Percentiles rank a stretch among this genome's conserved stretches.
Evolutionary conservation across 345 rosid species (phyloP).

Genomic region (Streptanthus diversifolius): DNA sequence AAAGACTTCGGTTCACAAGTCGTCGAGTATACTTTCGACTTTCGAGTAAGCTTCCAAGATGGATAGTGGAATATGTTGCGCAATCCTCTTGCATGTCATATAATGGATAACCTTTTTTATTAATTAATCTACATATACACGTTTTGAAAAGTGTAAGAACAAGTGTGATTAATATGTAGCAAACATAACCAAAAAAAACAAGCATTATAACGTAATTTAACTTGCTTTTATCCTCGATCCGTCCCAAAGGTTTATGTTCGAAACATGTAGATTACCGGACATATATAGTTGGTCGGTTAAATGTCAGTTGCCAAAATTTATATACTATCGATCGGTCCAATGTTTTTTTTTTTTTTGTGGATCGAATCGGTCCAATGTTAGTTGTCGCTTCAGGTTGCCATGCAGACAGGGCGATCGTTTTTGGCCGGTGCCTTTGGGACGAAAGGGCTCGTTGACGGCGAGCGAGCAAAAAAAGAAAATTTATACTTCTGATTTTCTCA

Average conservation of each 20-base stretch:
- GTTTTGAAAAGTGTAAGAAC: background rate
- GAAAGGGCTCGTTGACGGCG: background rate
- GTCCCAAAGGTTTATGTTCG: too few relatives aligned
- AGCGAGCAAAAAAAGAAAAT: background rate
- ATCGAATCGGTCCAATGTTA: background rate
- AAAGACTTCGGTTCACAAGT: background rate
- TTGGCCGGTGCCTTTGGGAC: background rate
- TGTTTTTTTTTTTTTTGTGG: too few relatives aligned
- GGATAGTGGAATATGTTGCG: conserved; percentile 24
- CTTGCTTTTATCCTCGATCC: background rate
- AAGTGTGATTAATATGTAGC: background rate
- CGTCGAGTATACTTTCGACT: background rate
- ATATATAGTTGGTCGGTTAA: background rate
- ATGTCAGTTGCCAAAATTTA: background rate
- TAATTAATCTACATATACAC: background rate
- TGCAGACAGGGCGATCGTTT: background rate
- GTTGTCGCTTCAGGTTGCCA: background rate
- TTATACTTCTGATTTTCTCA: too few relatives aligned
- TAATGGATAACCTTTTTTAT: background rate
- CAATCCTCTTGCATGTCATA: conserved; percentile 10
- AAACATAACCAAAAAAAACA: too few relatives aligned
- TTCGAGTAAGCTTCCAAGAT: background rate
- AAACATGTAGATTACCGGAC: background rate
- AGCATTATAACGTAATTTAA: too few relatives aligned
- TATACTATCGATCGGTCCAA: too few relatives aligned